phyloP scores from a whole-genome alignment of 495 filamentous ascomycete genomes.

The Penicillium argentinense region DNA sequence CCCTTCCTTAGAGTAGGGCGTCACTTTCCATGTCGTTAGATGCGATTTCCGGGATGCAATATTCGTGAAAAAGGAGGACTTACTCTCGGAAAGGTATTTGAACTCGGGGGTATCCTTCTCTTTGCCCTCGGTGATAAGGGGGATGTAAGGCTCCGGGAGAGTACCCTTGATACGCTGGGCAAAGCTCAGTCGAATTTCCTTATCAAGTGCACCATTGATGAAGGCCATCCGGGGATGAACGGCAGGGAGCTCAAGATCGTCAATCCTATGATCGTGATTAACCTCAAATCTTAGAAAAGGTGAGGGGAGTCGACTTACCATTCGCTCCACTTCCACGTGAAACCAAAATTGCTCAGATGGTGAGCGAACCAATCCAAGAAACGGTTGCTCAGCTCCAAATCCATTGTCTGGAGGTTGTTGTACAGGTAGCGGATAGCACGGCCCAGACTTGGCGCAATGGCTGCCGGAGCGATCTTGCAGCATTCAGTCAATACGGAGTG shows the following conservation, averaged over 20 bases:
- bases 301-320: conserved; percentile 69
- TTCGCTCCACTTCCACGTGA: conserved; percentile 99
- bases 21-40: conserved; percentile 47
- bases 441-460: conserved; percentile 92
- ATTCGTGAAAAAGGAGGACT: conserved; percentile 23
- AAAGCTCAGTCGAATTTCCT: conserved; percentile 96
- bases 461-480: conserved; percentile 92
- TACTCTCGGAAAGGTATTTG: conserved; percentile 82
- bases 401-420: conserved; percentile 72
- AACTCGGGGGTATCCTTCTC: conserved; percentile 93
- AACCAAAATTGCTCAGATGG: conserved; percentile 97
- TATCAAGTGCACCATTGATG: conserved; percentile 85
- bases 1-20: conserved; percentile 78
- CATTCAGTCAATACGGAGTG: conserved; percentile 91
- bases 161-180: conserved; percentile 94
- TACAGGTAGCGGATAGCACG: conserved; percentile 93
- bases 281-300: neutral
- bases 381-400: conserved; percentile 80
- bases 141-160: conserved; percentile 79
- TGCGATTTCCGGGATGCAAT: neutral
- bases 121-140: conserved; percentile 78
- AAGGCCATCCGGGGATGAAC: conserved; percentile 90
- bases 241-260: conserved; percentile 74
- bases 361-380: conserved; percentile 99
- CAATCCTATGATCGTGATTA: conserved; percentile 58